phyloP scores from a whole-genome alignment of 2,329 filamentous ascomycete genomes.

The Sphaerulina musiva region DNA sequence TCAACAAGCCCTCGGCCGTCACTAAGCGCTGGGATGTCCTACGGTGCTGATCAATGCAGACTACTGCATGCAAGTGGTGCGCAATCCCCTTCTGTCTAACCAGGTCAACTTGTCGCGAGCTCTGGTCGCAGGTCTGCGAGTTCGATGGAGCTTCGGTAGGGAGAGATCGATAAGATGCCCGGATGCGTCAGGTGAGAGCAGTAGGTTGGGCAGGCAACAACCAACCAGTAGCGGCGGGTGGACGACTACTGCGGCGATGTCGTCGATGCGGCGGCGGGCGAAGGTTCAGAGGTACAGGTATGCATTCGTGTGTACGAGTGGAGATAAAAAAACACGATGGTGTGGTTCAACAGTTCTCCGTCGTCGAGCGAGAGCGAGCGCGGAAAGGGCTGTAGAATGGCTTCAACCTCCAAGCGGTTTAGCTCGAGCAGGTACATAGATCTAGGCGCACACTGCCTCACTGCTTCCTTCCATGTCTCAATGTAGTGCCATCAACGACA shows the following conservation, averaged over 20 bases:
- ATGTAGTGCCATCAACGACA: background rate
- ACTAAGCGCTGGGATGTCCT: background rate
- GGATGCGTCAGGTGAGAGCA: background rate
- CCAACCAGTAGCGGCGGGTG: background rate
- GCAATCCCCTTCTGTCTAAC: background rate
- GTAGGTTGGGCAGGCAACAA: background rate
- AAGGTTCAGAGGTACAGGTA: background rate
- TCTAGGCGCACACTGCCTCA: background rate
- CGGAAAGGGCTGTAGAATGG: too few species aligned
- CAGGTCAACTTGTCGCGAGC: background rate
- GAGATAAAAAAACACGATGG: too few species aligned
- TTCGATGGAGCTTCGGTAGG: background rate
- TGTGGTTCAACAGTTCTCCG: background rate
- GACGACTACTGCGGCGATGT: background rate
- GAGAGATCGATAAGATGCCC: background rate
- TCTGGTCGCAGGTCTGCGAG: background rate
- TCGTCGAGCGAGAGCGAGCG: background rate
- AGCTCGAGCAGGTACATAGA: background rate
- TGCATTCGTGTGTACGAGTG: background rate
- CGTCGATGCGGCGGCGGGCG: too few species aligned
- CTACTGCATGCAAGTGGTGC: background rate
- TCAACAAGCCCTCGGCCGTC: background rate
- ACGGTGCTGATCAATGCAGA: background rate
- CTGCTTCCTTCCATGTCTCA: conserved; percentile 7
- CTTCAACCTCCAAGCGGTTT: background rate